Evolutionary conservation across 2,329 filamentous ascomycete species (phyloP).

Genomic region (Neopestalotiopsis sp.): DNA sequence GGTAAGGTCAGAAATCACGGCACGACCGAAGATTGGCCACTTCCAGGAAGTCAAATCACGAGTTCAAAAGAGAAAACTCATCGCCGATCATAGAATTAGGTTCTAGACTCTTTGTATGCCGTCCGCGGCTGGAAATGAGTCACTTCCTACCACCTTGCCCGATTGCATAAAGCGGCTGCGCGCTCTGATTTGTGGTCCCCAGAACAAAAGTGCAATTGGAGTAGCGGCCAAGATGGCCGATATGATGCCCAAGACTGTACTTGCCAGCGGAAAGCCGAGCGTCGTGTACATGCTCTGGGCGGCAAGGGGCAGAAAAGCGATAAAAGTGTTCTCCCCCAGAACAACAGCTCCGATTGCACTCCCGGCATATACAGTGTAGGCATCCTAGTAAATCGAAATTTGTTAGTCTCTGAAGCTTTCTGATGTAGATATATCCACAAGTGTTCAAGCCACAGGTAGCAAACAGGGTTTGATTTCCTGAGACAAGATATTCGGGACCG

Average conservation of each 20-base stretch:
- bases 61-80: too few relatives aligned
- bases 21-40: too few relatives aligned
- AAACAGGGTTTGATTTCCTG: too few relatives aligned
- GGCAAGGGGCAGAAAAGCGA: constrained; percentile 37
- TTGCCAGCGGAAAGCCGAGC: constrained; percentile 55
- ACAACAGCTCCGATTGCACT: constrained; percentile 54
- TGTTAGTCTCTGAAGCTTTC: too few relatives aligned
- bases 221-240: constrained; percentile 48
- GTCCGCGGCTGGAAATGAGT: neutral
- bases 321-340: constrained; percentile 53
- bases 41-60: too few relatives aligned
- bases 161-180: constrained; percentile 15
- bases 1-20: too few relatives aligned
- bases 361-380: constrained; percentile 54
- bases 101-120: neutral
- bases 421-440: too few relatives aligned
- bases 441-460: too few relatives aligned
- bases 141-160: neutral
- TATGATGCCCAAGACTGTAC: constrained; percentile 49
- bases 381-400: constrained; percentile 35
- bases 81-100: too few relatives aligned
- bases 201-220: constrained; percentile 47
- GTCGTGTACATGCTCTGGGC: constrained; percentile 51
- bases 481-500: too few relatives aligned
- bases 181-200: constrained; percentile 29